Percentiles rank a stretch among this genome's conserved stretches.
Conservation (phyloP, 495 filamentous ascomycete species). For the Trichoderma virens region DNA sequence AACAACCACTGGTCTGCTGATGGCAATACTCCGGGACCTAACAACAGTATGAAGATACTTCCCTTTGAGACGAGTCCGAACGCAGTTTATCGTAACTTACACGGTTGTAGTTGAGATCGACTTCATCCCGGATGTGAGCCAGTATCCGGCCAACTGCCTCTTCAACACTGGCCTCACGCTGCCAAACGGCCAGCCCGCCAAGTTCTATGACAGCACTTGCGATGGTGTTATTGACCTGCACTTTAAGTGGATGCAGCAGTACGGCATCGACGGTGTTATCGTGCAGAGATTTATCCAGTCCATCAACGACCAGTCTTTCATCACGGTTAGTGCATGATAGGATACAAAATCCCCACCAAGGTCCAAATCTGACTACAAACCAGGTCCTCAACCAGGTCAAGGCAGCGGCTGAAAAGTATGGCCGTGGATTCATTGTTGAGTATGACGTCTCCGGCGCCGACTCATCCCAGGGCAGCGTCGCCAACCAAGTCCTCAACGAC, state of each 20-base stretch:
- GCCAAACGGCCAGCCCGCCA: constrained; percentile 15
- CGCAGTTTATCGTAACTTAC: background rate
- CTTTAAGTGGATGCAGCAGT: constrained; percentile 25
- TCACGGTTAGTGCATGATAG: constrained; percentile 15
- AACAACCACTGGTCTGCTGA: constrained; percentile 13
- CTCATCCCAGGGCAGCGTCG: constrained; percentile 17
- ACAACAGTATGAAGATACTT: background rate
- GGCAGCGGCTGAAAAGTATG: constrained; percentile 25
- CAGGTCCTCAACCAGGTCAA: constrained; percentile 21
- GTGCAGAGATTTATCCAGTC: constrained; percentile 25
- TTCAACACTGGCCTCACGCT: constrained; percentile 25
- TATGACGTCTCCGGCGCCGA: constrained; percentile 24
- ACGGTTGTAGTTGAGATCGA: constrained; percentile 21
- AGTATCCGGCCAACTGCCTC: constrained; percentile 25
- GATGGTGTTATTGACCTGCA: constrained; percentile 26
- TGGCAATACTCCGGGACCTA: constrained; percentile 15
- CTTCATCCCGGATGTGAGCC: constrained; percentile 24
- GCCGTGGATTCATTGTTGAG: constrained; percentile 23
- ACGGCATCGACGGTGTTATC: constrained; percentile 27
- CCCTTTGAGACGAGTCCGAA: no score
- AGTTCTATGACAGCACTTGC: constrained; percentile 27
- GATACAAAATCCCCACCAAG: background rate
- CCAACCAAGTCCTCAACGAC: constrained; percentile 18
- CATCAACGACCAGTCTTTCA: constrained; percentile 20
- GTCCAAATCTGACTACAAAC: constrained; percentile 7